Base-by-base conservation (phyloP, 306 rosid species). In the Acmispon strigosus region DNA sequence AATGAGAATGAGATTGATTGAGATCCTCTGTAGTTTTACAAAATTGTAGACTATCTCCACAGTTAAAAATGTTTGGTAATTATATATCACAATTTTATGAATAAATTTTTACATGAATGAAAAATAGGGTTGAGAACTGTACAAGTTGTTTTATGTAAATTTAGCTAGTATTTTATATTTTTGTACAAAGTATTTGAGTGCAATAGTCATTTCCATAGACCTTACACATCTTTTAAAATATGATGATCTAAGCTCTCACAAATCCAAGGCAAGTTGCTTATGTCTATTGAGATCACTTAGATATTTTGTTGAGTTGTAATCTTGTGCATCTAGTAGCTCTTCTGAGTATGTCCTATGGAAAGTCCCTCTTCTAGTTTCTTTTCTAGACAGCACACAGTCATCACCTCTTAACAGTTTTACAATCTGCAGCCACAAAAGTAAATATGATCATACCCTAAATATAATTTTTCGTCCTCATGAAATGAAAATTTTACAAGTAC, bases 291-390 rank as follows among this genome's bases (percentile, higher is more conserved):
- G 82, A 69, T 91, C 96, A 10, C 77, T 74, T 14, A 91, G 76
- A 82, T 81, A 83, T 77, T 82, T 91, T 13, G 96, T 87, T 42
- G 90, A 85, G 86, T 91, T 89, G 86, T 91, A 95, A 57, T 89
- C 99, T 72, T 82, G 92, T 4, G 58, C 91, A 60, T 94, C 97
- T 10, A 83, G 15, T 9, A 91, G 80, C 85, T 91, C 97, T 81
- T 91, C 95, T 0, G 97, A 89, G 85, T 84, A 89, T 37, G 95
- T 88, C 84, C 96, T 88, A 18, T 13, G 88, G 51, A 78, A 11
- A 62, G 76, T 3, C 50, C 44, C 14, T 70, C 78, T 82, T 67
- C 13, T 63, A 13, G 34, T 4, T 55, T 66, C 73, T 44, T 61
- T 56, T 70, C 61, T 67, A 22, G 75, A 51, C 50, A 10, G 43